Conservation (phyloP, 192 early-diverging fungal species). For the Coemansia sp. region DNA sequence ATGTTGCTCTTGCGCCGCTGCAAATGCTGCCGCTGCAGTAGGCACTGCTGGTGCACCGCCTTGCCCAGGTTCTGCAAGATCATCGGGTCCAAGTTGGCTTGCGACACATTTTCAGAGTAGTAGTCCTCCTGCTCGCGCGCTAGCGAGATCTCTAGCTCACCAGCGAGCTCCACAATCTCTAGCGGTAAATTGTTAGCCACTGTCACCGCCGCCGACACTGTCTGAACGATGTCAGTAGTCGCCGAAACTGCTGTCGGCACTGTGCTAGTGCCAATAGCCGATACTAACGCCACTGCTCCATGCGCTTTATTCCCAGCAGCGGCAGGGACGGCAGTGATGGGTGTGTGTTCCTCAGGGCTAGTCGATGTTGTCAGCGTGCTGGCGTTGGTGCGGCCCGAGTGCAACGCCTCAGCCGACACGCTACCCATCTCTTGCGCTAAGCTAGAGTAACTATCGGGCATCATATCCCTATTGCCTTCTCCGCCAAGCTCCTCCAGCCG, state of each 20-base stretch:
- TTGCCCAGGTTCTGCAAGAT: slow-evolving; percentile 45
- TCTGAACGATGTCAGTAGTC: background rate
- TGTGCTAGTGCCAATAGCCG: background rate
- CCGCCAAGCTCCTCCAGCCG: background rate
- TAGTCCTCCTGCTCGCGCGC: slow-evolving; percentile 54
- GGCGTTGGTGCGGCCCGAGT: slow-evolving; percentile 30
- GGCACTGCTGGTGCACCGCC: slow-evolving; percentile 47
- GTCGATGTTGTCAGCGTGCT: slow-evolving; percentile 31
- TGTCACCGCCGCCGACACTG: background rate
- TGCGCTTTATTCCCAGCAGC: background rate
- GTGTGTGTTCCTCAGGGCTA: background rate
- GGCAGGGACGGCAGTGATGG: background rate
- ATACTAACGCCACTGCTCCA: background rate
- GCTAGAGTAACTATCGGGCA: slow-evolving; percentile 1
- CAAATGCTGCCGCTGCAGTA: slow-evolving; percentile 37
- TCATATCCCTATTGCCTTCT: background rate
- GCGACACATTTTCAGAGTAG: slow-evolving; percentile 41
- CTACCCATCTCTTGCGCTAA: slow-evolving; percentile 1
- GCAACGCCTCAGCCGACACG: background rate
- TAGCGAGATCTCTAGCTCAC: slow-evolving; percentile 51
- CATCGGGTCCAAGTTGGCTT: slow-evolving; percentile 33
- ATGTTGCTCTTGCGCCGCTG: slow-evolving; percentile 55
- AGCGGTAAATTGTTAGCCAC: slow-evolving; percentile 30
- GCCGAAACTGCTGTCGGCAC: background rate
- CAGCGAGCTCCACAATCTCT: slow-evolving; percentile 50